Conservation (phyloP, 495 filamentous ascomycete genomes). For the Daldinia vernicosa region DNA sequence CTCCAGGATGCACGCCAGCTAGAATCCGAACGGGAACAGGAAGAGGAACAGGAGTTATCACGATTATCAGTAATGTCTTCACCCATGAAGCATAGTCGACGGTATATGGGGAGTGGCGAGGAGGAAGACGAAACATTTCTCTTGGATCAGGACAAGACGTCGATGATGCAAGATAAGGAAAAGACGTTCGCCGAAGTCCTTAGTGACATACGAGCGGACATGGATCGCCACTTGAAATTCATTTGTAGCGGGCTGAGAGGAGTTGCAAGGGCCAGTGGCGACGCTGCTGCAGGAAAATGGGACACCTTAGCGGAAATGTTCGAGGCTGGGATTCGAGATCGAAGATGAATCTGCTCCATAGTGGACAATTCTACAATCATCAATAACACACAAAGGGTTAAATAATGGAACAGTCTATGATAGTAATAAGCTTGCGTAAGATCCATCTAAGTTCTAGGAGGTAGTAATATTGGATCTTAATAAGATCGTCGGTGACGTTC, state of each 20-base stretch:
- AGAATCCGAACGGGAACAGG: slow-evolving; percentile 50
- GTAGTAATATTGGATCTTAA: not conserved
- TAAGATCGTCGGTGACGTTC: not conserved
- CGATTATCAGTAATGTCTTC: slow-evolving; percentile 47
- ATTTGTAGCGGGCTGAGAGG: slow-evolving; percentile 64
- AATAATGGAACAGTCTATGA: slow-evolving; percentile 12
- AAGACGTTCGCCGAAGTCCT: slow-evolving; percentile 53
- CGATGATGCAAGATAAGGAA: slow-evolving; percentile 45
- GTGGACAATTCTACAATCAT: not conserved
- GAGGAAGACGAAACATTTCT: slow-evolving; percentile 53
- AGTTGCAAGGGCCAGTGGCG: slow-evolving; percentile 66
- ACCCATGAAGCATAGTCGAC: slow-evolving; percentile 25
- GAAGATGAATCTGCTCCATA: slow-evolving; percentile 14
- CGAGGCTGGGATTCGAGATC: slow-evolving; percentile 57
- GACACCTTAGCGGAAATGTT: slow-evolving; percentile 68
- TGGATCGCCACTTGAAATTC: slow-evolving; percentile 62
- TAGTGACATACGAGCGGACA: slow-evolving; percentile 55
- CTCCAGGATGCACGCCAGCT: slow-evolving; percentile 58
- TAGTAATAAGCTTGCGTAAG: not conserved
- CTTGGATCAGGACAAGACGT: slow-evolving; percentile 39
- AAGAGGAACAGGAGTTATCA: slow-evolving; percentile 53
- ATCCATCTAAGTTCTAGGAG: not conserved
- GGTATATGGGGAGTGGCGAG: slow-evolving; percentile 49
- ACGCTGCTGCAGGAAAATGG: slow-evolving; percentile 60
- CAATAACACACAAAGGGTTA: not conserved